Conservation (phyloP, 768 basidiomycete genomes). For the Lyophyllum decastes region DNA sequence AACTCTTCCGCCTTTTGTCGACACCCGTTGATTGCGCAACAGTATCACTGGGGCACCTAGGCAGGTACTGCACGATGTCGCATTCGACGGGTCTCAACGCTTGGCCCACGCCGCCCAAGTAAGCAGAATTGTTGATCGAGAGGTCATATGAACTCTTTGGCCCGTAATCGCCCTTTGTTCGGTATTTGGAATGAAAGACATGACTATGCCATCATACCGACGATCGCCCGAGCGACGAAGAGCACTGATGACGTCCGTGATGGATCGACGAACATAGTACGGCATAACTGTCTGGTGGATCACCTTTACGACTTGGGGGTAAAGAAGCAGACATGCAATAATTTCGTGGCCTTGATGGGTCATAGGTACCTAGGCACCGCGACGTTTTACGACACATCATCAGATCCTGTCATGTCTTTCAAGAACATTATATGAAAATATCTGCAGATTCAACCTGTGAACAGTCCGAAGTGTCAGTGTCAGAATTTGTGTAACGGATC, state of each 20-base stretch:
- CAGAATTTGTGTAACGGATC: slow-evolving; percentile 5
- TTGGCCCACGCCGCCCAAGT: not conserved
- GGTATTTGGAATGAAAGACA: not conserved
- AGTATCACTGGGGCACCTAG: not conserved
- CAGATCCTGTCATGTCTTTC: slow-evolving; percentile 11
- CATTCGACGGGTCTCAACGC: not conserved
- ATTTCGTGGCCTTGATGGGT: not conserved
- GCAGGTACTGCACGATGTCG: not conserved
- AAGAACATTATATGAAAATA: not conserved
- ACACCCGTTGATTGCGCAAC: not conserved
- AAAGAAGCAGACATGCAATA: not conserved
- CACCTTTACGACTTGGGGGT: not conserved
- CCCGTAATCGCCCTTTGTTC: not conserved
- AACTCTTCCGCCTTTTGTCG: not conserved
- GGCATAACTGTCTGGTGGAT: not conserved
- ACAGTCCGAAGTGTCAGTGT: not conserved
- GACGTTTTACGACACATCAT: slow-evolving; percentile 10
- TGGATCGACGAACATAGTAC: slow-evolving; percentile 8
- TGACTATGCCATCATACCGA: slow-evolving; percentile 7
- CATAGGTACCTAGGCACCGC: not conserved
- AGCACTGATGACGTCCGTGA: not conserved
- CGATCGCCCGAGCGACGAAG: slow-evolving; percentile 1
- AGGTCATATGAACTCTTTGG: not conserved
- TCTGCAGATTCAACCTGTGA: not conserved
- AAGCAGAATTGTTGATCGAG: not conserved